Base-by-base conservation (phyloP, 345 rosid species). In the Clarkia xantiana region DNA sequence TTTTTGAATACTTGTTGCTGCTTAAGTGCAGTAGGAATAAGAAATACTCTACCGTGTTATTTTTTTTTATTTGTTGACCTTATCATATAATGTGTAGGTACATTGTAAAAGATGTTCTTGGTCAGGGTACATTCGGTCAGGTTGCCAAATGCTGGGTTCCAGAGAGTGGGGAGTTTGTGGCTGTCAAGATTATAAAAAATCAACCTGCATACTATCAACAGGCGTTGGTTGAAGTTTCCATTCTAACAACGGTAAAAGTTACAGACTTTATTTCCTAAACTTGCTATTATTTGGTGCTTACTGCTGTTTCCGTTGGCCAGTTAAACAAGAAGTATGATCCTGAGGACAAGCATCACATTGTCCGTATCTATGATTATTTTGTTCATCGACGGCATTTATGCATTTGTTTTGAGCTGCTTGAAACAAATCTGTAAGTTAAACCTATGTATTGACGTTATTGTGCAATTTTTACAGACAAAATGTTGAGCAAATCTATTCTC, bases 301-400 rank as follows among this genome's bases (percentile, higher is more conserved):
- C 57, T 20, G 50, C 6, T 10, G 42, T 44, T 43, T 52, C 62
- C 36, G 9, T 5, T 71, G 57, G 67, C 68, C 82, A 91, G 99
- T 70, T 91, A 70, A 91, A 91, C 75, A 86, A 71, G 76, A 86
- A 91, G 74, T 84, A 81, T 73, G 99, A 91, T 74, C 99, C 90
- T 2, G 96, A 84, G 64, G 99, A 91, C 66, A 87, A 86, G 75
- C 80, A 81, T 80, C 99, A 91, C 70, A 84, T 91, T 55, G 99
- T 91, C 72, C 96, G 99, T 58, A 81, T 91, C 52, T 80, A 81
- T 62, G 99, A 91, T 68, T 80, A 75, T 80, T 91, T 91, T 72
- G 76, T 81, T 55, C 59, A 70, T 74, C 94, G 76, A 44, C 76
- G 78, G 40, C 99, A 91, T 62, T 71, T 91, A 66, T 93, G 96